Conservation (phyloP, 495 filamentous ascomycete species). For the Letharia lupina region DNA sequence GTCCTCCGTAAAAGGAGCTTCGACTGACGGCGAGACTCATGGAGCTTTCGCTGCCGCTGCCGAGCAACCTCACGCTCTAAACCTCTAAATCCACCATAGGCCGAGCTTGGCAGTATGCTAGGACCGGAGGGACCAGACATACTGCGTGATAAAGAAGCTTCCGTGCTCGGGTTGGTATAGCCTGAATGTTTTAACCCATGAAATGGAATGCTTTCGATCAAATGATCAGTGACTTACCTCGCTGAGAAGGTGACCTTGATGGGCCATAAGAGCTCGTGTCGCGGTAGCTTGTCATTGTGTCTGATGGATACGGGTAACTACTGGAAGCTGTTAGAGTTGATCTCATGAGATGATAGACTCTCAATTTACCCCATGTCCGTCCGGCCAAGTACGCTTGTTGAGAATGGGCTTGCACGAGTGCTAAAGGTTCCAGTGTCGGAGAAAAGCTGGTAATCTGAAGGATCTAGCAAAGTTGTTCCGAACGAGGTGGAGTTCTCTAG, state of each 20-base stretch:
- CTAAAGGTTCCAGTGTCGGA: conserved; percentile 13
- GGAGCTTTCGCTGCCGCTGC: conserved; percentile 26
- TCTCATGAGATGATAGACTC: neutral
- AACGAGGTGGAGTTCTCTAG: conserved; percentile 12
- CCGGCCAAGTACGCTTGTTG: conserved; percentile 11
- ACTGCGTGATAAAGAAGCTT: conserved; percentile 26
- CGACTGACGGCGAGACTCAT: conserved; percentile 24
- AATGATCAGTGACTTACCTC: conserved; percentile 13
- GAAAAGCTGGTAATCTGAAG: conserved; percentile 18
- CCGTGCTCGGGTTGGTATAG: conserved; percentile 19
- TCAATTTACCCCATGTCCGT: conserved; percentile 19
- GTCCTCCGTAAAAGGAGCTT: conserved; percentile 22
- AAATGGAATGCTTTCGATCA: neutral
- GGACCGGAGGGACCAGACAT: conserved; percentile 28
- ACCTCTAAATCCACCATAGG: conserved; percentile 23
- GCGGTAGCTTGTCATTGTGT: conserved; percentile 15
- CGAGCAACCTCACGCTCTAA: conserved; percentile 26
- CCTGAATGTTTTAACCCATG: conserved; percentile 18
- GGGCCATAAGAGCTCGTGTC: conserved; percentile 18
- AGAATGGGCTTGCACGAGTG: conserved; percentile 12
- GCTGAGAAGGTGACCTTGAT: conserved; percentile 21
- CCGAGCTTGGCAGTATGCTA: conserved; percentile 28
- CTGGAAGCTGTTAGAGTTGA: conserved; percentile 5
- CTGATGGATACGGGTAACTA: conserved; percentile 9
- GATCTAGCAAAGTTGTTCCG: conserved; percentile 12